These are phyloP conservation scores for Endothia cerciana DNA, from an alignment of 2,329 filamentous ascomycete genomes.

Conservation along the genomic window DNA sequence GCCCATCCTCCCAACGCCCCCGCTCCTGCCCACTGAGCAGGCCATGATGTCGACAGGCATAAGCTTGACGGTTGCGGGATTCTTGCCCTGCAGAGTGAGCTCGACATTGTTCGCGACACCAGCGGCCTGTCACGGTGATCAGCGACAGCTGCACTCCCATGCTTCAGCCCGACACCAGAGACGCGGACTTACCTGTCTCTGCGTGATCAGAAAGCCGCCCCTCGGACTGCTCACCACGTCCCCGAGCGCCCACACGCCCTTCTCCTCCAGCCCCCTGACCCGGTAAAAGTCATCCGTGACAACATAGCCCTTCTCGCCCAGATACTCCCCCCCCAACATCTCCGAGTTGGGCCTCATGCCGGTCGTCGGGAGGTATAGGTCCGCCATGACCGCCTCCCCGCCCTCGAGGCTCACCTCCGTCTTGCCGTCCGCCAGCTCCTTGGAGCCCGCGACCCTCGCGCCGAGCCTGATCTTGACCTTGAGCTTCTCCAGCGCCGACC, in stretches of 20 bases:
- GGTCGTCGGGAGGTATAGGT: conserved; percentile 61
- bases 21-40: conserved; percentile 52
- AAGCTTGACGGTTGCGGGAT: conserved; percentile 48
- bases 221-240: conserved; percentile 56
- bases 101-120: conserved; percentile 59
- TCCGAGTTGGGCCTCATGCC: conserved; percentile 60
- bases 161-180: background rate
- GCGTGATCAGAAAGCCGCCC: conserved; percentile 46
- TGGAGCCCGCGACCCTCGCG: conserved; percentile 45
- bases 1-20: conserved; percentile 54
- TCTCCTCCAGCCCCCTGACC: conserved; percentile 46
- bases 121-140: conserved; percentile 40
- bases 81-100: conserved; percentile 49
- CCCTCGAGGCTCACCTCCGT: conserved; percentile 52
- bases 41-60: conserved; percentile 54
- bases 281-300: conserved; percentile 55
- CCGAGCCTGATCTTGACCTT: conserved; percentile 52
- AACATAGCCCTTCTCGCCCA: conserved; percentile 50
- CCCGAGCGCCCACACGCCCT: conserved; percentile 55
- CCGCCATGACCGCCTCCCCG: conserved; percentile 53
- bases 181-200: conserved; percentile 50
- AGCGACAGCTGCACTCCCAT: background rate
- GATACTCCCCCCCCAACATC: conserved; percentile 50
- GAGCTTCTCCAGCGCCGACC: conserved; percentile 55
- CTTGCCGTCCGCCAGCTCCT: conserved; percentile 45